Base-by-base conservation (phyloP, 192 early-diverging fungal species). In the Lunasporangiospora selenospora region DNA sequence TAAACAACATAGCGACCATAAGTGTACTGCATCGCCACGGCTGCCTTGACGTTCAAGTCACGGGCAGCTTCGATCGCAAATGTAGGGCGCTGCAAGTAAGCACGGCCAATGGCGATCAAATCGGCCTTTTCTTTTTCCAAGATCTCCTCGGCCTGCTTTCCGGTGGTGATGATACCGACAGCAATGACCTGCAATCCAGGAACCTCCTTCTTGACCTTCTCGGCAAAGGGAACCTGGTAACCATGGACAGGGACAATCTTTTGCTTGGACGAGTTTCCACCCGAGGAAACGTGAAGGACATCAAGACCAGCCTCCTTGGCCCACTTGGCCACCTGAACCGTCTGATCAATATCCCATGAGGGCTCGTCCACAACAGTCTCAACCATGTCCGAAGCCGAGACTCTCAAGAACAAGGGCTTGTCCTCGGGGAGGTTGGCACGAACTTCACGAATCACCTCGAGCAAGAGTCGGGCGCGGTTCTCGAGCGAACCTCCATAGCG, bases 401-500 rank as follows among this genome's bases (percentile, higher is more conserved):
- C 45, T 23, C 95, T 89, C 37, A 93, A 80, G 67, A 93, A 97
- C 52, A 98, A 76, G 0, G 95, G 93, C 66, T 92, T 91, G 11
- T 91, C 76, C 9, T 70, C 57, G 1, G 95, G 92, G 93, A 93
- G 95, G 38, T 85, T 82, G 13, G 62, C 43, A 29, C 93, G 88
- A 6, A 92, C 80, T 0, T 62, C 64, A n/a, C 67, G 49, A 18
- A 89, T 75, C 1, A 89, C 82, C 73, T 96, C 93, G 2, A 93
- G 41, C 29, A 88, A 60, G 53, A 95, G 89, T 0, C 92, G 87
- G 18, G 82, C 77, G 53, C 95, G 87, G 81, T 98, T 97, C 58
- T 96, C 91, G 30, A 96, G 87, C 3, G 87, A 88, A 0, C 97
- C 95, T 36, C 95, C 97, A 64, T 95, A 99, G 46, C 90, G 51